These are phyloP conservation scores for Agaricus blazei DNA, from an alignment of 768 basidiomycete species.

Conservation along the genomic window DNA sequence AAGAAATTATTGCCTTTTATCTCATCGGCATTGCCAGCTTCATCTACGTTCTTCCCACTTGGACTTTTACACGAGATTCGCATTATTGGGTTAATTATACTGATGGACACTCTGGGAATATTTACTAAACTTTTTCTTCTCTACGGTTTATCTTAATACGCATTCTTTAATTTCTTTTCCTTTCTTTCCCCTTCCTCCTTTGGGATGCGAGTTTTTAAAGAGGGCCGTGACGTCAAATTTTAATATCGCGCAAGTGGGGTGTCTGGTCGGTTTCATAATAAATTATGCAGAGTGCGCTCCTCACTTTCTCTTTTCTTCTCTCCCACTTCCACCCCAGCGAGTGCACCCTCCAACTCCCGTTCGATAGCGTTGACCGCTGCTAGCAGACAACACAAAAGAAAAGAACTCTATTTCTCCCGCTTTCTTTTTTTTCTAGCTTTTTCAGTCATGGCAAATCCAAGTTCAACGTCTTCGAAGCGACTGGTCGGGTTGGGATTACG, in stretches of 20 bases:
- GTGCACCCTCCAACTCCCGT: too few species aligned
- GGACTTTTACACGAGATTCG: constrained; percentile 19
- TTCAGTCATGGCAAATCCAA: neutral
- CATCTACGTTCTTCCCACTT: constrained; percentile 34
- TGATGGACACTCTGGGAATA: neutral
- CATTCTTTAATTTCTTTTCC: neutral
- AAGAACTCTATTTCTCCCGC: neutral
- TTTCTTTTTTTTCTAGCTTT: neutral
- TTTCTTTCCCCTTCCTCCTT: neutral
- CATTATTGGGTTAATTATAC: constrained; percentile 17
- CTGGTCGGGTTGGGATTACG: constrained; percentile 4
- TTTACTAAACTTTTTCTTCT: neutral
- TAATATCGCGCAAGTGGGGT: too few species aligned
- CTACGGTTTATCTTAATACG: neutral
- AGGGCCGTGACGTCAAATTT: too few species aligned
- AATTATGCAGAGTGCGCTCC: too few species aligned
- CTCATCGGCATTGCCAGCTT: constrained; percentile 57
- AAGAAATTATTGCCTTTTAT: constrained; percentile 56
- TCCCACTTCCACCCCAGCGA: too few species aligned
- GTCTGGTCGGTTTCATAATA: too few species aligned
- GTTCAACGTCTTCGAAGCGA: constrained; percentile 3
- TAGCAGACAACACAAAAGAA: too few species aligned
- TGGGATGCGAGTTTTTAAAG: too few species aligned
- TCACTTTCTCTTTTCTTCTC: too few species aligned
- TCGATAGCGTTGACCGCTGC: too few species aligned